phyloP scores from a whole-genome alignment of 257 asterid species.

The Striga asiatica region DNA sequence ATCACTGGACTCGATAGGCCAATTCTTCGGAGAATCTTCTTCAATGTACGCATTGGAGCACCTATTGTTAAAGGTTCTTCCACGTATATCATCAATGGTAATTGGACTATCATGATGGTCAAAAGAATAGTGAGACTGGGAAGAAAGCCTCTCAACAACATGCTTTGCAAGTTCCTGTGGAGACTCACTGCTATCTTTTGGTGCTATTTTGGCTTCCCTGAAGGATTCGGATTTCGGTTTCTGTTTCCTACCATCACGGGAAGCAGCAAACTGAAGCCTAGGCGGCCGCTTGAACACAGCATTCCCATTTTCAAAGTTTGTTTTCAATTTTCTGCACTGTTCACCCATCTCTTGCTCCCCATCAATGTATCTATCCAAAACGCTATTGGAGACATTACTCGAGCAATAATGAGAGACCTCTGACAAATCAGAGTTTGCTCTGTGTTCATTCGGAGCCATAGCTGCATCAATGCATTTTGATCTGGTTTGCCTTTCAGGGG shows the following conservation, averaged over 20 bases:
- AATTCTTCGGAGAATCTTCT: slow-evolving; percentile 29
- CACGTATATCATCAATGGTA: slow-evolving; percentile 78
- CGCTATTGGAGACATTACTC: slow-evolving; percentile 63
- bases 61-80: slow-evolving; percentile 36
- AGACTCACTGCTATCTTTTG: slow-evolving; percentile 55
- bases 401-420: slow-evolving; percentile 72
- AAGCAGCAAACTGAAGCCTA: slow-evolving; percentile 36
- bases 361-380: slow-evolving; percentile 84
- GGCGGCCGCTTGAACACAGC: slow-evolving; percentile 42
- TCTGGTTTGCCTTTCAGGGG: slow-evolving; percentile 70
- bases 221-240: slow-evolving; percentile 78
- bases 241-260: slow-evolving; percentile 47
- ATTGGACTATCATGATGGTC: slow-evolving; percentile 54
- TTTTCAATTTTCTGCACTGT: slow-evolving; percentile 26
- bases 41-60: slow-evolving; percentile 42
- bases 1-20: slow-evolving; percentile 30
- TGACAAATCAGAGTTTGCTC: slow-evolving; percentile 48
- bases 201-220: slow-evolving; percentile 43
- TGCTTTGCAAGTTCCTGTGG: slow-evolving; percentile 74
- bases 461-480: slow-evolving; percentile 30
- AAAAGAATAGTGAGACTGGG: slow-evolving; percentile 43
- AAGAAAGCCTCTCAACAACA: slow-evolving; percentile 94
- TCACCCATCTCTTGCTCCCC: slow-evolving; percentile 65
- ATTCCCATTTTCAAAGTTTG: slow-evolving; percentile 28
- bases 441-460: slow-evolving; percentile 24